Percentiles rank a stretch among this genome's conserved stretches.
Conservation (phyloP, 169 alveolate species). For the Eimeria brunetti region DNA sequence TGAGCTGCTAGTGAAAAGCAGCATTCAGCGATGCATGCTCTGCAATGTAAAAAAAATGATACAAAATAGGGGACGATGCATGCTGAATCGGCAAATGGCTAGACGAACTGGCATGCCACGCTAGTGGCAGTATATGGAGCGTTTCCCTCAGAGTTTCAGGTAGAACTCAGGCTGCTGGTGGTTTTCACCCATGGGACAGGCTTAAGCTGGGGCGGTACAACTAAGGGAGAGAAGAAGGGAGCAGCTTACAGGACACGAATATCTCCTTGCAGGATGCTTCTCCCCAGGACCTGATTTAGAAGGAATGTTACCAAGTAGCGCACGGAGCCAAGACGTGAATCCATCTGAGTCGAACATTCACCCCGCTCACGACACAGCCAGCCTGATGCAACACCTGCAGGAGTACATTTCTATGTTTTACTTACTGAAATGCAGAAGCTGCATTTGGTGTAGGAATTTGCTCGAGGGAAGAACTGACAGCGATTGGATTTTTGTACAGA, state of each 20-base stretch:
- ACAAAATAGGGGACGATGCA: neutral
- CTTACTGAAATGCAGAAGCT: neutral
- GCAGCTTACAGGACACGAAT: conserved; percentile 58
- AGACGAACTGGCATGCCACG: neutral
- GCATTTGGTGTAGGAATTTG: neutral
- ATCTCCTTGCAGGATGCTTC: conserved; percentile 58
- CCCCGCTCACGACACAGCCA: conserved; percentile 14
- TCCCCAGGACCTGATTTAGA: conserved; percentile 64
- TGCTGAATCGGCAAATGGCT: neutral
- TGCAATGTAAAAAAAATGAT: neutral
- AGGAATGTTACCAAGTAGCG: conserved; percentile 71
- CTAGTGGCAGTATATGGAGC: too few species aligned
- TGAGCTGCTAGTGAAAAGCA: conserved; percentile 64
- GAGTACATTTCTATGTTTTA: neutral
- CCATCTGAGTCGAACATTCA: conserved; percentile 42
- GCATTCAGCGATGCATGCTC: conserved; percentile 63
- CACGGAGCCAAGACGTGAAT: conserved; percentile 59
- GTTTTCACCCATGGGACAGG: neutral
- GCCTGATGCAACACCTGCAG: neutral
- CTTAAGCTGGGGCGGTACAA: neutral
- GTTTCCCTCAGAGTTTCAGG: neutral
- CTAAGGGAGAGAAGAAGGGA: neutral
- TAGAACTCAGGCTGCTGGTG: neutral
- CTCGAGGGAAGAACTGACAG: conserved; percentile 1
- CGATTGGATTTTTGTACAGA: conserved; percentile 57